Base-by-base conservation (phyloP, 768 basidiomycete genomes). In the Leccinum truebloodii region DNA sequence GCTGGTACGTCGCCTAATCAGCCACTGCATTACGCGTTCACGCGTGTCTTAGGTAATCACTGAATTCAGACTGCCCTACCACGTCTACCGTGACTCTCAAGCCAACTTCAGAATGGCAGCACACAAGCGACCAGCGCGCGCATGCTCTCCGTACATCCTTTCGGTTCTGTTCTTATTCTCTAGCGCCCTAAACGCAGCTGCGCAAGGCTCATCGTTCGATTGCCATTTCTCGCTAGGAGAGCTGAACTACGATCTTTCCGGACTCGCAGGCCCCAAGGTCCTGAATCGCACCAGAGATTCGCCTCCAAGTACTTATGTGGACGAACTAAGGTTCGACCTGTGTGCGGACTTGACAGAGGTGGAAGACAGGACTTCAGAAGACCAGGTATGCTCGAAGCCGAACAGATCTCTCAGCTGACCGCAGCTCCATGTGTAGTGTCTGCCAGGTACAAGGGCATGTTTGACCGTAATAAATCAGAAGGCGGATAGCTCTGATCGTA, bases 391-490 rank as follows among this genome's bases (percentile, higher is more conserved):
- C 76, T 49, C 44, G 34, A 41, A 28, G 13, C 51, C 57, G 22
- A 39, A 34, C 37, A 9, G 6, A 41, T 22, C 51, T 50, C 14
- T 54, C 28, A 22, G 55, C 59, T 59, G 53, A 63, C 57, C 63
- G 28, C 39, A 58, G 52, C 46, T 55, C 50, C 26, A 54, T 28
- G 34, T 52, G 20, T 65, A 94, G 92, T 94, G 92, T 75, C 72
- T 81, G 20, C 57, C 70, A 22, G 89, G 85, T 24, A 90, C 90
- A 52, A 80, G 87, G 66, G 89, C 86, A 53, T 95, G 94, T 74
- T 76, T 93, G 32, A 88, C 84, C 4, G 83, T 82, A 65, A 81
- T 79, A 35, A 92, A 93, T 67, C 65, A 76, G 65, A 92, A 89
- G 73, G 64, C 70, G 1, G 80, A 77, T 22, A 72, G 78, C 44